Evolutionary conservation across 768 basidiomycete species (phyloP), one percentile per base, ranked within the genome.

Genomic region (Russula dissimulans): DNA sequence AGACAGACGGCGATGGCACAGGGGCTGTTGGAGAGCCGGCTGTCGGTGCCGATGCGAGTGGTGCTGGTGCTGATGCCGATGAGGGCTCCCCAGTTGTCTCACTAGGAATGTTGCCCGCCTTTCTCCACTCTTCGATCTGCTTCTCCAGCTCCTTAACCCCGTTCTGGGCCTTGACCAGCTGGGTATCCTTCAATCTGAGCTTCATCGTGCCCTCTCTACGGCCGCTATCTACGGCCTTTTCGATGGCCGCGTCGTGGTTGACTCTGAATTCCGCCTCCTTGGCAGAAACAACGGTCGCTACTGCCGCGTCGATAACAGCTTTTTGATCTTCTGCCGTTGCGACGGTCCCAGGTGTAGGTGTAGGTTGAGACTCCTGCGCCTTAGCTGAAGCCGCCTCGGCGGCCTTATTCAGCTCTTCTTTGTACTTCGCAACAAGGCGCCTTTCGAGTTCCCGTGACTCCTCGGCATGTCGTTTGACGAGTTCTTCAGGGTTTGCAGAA

Each of bases 201-300:
- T 86, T 87, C 26, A 81, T 75, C 1, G 67, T 74, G 53, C 79
- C 76, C 63, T 91, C 89, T 74, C 79, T 75, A 49, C 88, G 76
- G 3, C 89, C 89, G 3, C 81, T 75, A 51, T 91, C 89, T 7
- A 86, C 77, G 1, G 89, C 89, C 6, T 80, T 75, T 3, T 76
- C 76, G 38, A 89, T 80, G 54, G 86, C 86, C 22, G 80, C 76
- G 6, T 76, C 73, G 26, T 81, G 81, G 43, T 73, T 75, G 11
- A 74, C 71, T 68, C 79, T 73, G 4, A 78, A 60, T 26, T 77
- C 73, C 63, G 77, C 75, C 52, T 83, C 76, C 59, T 79, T 76
- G 45, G 79, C 78, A 0, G 71, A 72, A 45, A 83, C 70, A 10
- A 79, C 80, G n/a, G 75, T 78, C 1, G 72, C 73, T 47, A 83